Evolutionary conservation across 768 basidiomycete species (phyloP), one percentile per base, ranked within the genome.

Genomic region (Xanthoconium purpureum): DNA sequence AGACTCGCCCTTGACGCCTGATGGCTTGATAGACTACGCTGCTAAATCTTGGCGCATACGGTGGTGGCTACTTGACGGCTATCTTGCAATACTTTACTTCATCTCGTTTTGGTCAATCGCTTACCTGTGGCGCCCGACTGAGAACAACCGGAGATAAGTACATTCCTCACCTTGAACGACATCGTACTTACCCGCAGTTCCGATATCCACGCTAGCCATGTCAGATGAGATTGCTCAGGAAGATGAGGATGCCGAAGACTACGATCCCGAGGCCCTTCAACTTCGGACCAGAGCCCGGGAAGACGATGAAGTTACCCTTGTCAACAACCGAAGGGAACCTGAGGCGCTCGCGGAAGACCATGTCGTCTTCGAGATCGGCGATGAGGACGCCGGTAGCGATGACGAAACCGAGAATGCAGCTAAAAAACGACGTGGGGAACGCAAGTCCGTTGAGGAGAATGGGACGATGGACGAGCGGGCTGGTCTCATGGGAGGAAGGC

Each of bases 1-100:
- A 35, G 37, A 13, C 13, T 32, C 20, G 8, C 47, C 17, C 35
- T 52, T 18, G 36, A 52, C 13, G 4, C n/a, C 44, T 49, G 38
- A 55, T 50, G 51, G 9, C 40, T n/a, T 20, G 37, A 5, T 52
- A 94, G 94, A 96, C 69, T 98, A 95, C 68, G 90, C 93, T 15
- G 89, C 94, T 7, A 89, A 87, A 58, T 87, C 91, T 17, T 98
- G 94, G 94, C 82, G 79, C 56, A 79, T 83, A 52, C 87, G 95
- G 47, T 99, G 97, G 97, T 94, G 94, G 89, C 77, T 99, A 7
- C 80, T 99, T 40, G 97, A 99, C 66, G 97, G 95, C 17, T 98
- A 93, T 80, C 80, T 98, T 44, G 85, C 91, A 2, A 79, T 95
- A 45, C 84, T 98, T 28, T 98, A 96, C 70, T 81, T 97, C 45